Evolutionary conservation across 2,329 filamentous ascomycete species (phyloP), one percentile per base, ranked within the genome.

Genomic region (Juglanconis oblonga): DNA sequence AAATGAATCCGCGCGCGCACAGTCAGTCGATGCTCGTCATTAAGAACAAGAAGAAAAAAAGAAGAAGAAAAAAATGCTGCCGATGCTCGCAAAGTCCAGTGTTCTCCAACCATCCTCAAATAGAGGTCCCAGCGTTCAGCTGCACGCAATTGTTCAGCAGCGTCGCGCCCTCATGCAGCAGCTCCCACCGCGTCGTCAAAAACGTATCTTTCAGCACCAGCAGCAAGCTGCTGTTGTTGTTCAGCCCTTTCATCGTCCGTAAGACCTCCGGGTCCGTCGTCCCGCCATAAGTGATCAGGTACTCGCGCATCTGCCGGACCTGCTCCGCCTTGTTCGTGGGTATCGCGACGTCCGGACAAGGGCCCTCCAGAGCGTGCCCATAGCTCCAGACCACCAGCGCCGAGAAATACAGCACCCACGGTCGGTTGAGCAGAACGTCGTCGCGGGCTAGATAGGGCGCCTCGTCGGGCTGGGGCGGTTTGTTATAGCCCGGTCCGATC

Each of bases 331-430:
- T 80, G 1, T 80, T 87, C 42, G 72, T 74, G 58, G 90, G 85
- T 24, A 77, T 75, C 66, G 75, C 81, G 54, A 75, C 69, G 4
- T 74, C 75, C 6, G 81, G 77, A 59, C 90, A 85, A 0, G 92
- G 84, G 0, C 95, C 95, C 67, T 98, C 95, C 24, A 96, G 79
- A 0, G 94, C 92, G 71, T 87, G 97, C 2, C 93, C 94, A 69
- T 98, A 99, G 62, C 87, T 92, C 95, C 95, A 99, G 1, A 98
- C 90, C 29, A 97, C 91, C 13, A 99, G 81, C 0, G 88, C 87
- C 1, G 95, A 91, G 70, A 97, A 96, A 74, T 97, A 99, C 55
- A 98, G 79, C 10, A 97, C 92, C 94, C 95, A 99, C 0, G 94
- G 91, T 14, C 95, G 83, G 69, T 98, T 96, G 62, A 98, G 82